Base-by-base conservation (phyloP, 192 early-diverging fungal genomes). In the Dissophora ornata region DNA sequence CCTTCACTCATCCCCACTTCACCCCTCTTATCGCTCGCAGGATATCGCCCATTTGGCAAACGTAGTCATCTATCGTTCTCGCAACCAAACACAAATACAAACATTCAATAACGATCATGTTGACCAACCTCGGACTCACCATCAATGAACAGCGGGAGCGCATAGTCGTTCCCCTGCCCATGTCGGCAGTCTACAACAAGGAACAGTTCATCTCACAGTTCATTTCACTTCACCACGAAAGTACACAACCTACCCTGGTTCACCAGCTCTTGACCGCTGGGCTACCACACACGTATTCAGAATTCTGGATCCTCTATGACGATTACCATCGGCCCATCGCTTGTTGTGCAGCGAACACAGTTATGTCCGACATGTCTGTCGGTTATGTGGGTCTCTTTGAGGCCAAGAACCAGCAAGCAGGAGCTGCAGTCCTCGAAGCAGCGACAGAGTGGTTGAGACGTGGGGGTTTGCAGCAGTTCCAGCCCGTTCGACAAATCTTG, bases 121-220 rank as follows among this genome's bases (percentile, higher is more conserved):
- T 75, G 44, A 66, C 71, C 32, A 66, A 75, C 49, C 50, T 75
- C n/a, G 56, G 49, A 11, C 36, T 18, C 56, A 22, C 29, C 50
- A 59, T 48, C 21, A 48, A 54, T n/a, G 33, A 55, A 11, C 25
- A 49, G 15, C 60, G 32, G 5, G 57, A 55, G 44, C 57, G 51
- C 9, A 60, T 61, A 8, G 5, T 40, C 48, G 2, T 10, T 0
- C 73, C 73, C 2, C 28, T 77, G 34, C 73, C 73, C 5, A 57
- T 77, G 64, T 67, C 73, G 0, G 73, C 73, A 2, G 63, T 67
- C 34, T 77, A 77, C 38, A 67, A 77, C 73, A 67, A 77, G 36
- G 19, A 36, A 18, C 58, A 77, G 0, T 77, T 77, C 59, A 51
- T 77, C 22, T 60, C 73, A 4, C 64, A 77, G 45, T 77, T 77